Conservation (phyloP, 148 eudicot species). For the Oxyria digyna region DNA sequence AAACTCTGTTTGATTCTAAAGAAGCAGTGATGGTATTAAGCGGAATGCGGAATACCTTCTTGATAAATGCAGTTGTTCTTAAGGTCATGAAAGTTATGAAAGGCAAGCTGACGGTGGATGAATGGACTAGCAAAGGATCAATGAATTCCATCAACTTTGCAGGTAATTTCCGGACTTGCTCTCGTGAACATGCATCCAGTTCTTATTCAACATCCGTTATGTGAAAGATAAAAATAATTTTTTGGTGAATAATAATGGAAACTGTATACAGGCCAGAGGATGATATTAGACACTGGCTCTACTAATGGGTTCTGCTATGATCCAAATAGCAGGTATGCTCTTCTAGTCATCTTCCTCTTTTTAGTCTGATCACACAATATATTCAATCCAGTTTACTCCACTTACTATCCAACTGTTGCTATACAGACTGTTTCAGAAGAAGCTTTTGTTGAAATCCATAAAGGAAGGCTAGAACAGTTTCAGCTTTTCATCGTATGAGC, state of each 20-base stretch:
- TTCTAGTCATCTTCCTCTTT: background rate
- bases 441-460: conserved; percentile 73
- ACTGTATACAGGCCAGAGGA: conserved; percentile 54
- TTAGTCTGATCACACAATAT: background rate
- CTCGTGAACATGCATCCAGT: too few relatives aligned
- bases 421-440: conserved; percentile 91
- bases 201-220: too few relatives aligned
- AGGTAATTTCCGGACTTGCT: too few relatives aligned
- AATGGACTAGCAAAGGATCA: too few relatives aligned
- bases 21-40: too few relatives aligned
- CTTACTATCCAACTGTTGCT: background rate
- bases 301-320: conserved; percentile 86
- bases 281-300: conserved; percentile 93
- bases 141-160: too few relatives aligned
- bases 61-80: too few relatives aligned
- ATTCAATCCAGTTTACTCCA: background rate
- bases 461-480: conserved; percentile 70
- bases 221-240: background rate
- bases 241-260: background rate
- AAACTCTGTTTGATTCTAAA: too few relatives aligned
- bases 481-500: conserved; percentile 78
- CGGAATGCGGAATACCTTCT: too few relatives aligned
- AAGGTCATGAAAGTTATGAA: too few relatives aligned
- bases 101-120: too few relatives aligned
- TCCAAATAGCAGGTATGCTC: conserved; percentile 83